These are phyloP conservation scores for Calonectria hongkongensis DNA, from an alignment of 2,329 filamentous ascomycete genomes.

Conservation along the genomic window DNA sequence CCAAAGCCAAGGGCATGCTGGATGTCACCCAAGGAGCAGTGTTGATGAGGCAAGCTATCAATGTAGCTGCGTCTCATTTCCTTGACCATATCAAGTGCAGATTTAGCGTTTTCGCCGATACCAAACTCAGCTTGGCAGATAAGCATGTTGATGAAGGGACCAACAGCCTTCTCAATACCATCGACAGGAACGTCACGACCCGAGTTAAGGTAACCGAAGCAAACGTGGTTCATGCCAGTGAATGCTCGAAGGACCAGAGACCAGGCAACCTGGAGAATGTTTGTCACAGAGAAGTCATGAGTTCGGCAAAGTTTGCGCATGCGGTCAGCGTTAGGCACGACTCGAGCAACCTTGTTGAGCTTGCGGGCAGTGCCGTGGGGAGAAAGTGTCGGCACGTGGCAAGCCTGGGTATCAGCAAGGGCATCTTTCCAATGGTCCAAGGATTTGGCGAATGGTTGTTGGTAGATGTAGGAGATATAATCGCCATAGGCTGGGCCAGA, in stretches of 20 bases:
- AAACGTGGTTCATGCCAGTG: constrained; percentile 67
- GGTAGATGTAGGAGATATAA: constrained; percentile 16
- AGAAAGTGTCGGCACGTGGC: neutral
- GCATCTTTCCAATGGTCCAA: constrained; percentile 7
- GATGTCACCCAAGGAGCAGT: constrained; percentile 21
- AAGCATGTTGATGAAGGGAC: constrained; percentile 74
- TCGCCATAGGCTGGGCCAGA: constrained; percentile 10
- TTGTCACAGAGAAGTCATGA: constrained; percentile 66
- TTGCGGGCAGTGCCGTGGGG: neutral
- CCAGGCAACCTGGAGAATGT: constrained; percentile 71
- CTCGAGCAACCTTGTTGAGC: constrained; percentile 10
- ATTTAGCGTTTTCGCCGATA: neutral
- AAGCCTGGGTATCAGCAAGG: constrained; percentile 18
- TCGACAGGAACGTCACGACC: constrained; percentile 71
- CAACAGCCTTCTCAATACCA: constrained; percentile 68
- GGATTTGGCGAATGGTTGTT: constrained; percentile 16
- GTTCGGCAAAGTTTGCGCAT: constrained; percentile 18
- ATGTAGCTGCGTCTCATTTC: constrained; percentile 7
- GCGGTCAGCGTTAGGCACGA: neutral
- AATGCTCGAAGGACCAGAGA: constrained; percentile 69
- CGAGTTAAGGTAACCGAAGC: constrained; percentile 72
- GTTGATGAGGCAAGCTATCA: constrained; percentile 24
- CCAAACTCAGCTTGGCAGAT: constrained; percentile 52
- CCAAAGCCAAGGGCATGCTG: constrained; percentile 22
- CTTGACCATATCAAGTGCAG: constrained; percentile 13